A percentile compares a stretch with the other conserved stretches of the same genome.
phyloP scores from a whole-genome alignment of 2,329 filamentous ascomycete species.

The Zasmidium angulare region DNA sequence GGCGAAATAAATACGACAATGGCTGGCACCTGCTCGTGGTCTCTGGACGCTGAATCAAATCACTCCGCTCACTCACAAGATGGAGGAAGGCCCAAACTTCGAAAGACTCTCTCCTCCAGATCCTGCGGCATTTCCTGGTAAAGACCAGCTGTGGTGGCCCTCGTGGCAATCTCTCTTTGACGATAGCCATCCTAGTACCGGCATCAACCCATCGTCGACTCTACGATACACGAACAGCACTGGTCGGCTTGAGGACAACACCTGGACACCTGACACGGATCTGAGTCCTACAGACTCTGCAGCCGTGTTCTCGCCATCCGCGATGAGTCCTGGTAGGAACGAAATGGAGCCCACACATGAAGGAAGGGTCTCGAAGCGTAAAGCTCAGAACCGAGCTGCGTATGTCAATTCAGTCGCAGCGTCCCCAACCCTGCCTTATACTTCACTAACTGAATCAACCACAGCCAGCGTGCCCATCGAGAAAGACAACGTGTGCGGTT shows the following conservation, averaged over 20 bases:
- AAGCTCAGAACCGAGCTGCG: conserved; percentile 10
- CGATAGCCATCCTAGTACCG: not conserved
- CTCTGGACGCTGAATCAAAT: not conserved
- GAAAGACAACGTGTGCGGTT: conserved; percentile 4
- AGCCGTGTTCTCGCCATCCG: not conserved
- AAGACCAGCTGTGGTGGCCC: not conserved
- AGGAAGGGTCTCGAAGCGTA: not conserved
- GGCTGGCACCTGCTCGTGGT: not conserved
- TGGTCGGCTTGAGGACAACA: not conserved
- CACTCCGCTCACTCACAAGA: not conserved
- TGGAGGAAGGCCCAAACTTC: not conserved
- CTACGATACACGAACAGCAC: not conserved
- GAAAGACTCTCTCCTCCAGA: not conserved
- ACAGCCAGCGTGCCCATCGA: conserved; percentile 8
- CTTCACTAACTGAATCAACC: not conserved
- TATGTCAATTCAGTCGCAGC: not conserved
- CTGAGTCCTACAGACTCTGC: not conserved
- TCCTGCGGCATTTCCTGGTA: not conserved
- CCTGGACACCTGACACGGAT: not conserved
- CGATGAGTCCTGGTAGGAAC: not conserved
- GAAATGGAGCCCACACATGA: not conserved
- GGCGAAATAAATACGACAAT: not conserved
- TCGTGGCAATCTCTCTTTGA: not conserved
- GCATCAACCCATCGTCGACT: not conserved
- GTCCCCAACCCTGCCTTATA: no score